Conservation (phyloP, 2,329 filamentous ascomycete species). For the Capronia americana region DNA sequence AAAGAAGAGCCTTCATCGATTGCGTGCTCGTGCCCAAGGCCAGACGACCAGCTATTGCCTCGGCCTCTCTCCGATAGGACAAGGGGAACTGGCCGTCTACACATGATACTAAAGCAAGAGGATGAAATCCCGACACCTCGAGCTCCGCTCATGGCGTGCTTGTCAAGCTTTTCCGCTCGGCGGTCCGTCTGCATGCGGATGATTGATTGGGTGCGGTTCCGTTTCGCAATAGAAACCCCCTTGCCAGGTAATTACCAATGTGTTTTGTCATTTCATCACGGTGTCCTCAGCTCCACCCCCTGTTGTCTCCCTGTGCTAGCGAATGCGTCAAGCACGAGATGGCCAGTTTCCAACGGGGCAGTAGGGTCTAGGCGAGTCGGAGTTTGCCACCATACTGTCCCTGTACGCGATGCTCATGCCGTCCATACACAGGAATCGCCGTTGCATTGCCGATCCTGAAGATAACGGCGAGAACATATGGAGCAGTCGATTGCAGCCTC, state of each 20-base stretch:
- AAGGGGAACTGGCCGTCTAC: neutral
- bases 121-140: neutral
- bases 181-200: neutral
- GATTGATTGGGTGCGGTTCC: neutral
- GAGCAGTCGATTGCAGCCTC: neutral
- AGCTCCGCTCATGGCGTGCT: slow-evolving; percentile 6
- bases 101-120: neutral
- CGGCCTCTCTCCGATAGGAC: neutral
- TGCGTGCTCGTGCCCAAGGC: neutral
- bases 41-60: neutral
- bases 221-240: neutral
- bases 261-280: slow-evolving; percentile 15
- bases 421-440: neutral
- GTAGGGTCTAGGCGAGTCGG: neutral
- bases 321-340: slow-evolving; percentile 5
- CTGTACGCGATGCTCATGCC: neutral
- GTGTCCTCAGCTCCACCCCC: neutral
- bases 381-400: neutral
- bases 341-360: neutral
- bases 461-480: slow-evolving; percentile 4
- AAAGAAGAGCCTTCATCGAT: neutral
- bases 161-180: slow-evolving; percentile 5
- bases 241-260: slow-evolving; percentile 11
- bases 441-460: slow-evolving; percentile 1
- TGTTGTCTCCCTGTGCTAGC: neutral